Percentiles rank a stretch among this genome's conserved stretches.
phyloP scores from a whole-genome alignment of 2,329 filamentous ascomycete genomes.

The Canariomyces notabilis region DNA sequence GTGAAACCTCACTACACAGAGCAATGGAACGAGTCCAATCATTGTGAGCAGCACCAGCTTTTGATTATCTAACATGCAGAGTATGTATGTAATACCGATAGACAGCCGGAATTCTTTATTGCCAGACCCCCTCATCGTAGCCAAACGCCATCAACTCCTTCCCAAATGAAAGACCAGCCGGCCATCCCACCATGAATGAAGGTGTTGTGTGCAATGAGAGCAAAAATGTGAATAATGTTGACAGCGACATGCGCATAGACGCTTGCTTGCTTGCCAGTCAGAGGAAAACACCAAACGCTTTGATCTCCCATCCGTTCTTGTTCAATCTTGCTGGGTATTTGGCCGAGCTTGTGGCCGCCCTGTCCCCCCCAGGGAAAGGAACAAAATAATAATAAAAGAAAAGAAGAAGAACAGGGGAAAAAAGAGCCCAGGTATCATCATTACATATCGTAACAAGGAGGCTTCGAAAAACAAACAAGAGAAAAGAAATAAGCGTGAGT shows the following conservation, averaged over 20 bases:
- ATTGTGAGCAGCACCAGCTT: too few species aligned
- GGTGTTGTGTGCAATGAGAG: background rate
- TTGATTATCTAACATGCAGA: too few species aligned
- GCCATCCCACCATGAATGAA: background rate
- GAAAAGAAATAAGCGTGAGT: background rate
- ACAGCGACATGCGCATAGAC: background rate
- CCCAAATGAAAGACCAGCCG: background rate
- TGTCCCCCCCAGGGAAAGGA: too few species aligned
- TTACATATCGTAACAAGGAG: conserved; percentile 10
- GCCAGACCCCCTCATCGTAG: background rate
- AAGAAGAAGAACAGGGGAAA: background rate
- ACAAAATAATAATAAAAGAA: too few species aligned
- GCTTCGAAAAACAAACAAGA: background rate
- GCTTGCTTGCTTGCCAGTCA: background rate
- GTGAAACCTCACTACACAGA: too few species aligned
- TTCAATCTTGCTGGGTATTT: background rate
- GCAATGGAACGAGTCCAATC: too few species aligned
- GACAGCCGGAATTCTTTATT: too few species aligned
- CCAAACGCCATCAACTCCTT: background rate
- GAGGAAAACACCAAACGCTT: background rate
- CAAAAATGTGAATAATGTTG: too few species aligned
- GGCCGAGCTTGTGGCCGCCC: background rate
- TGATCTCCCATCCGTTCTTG: background rate
- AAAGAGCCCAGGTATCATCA: conserved; percentile 12
- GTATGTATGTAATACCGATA: too few species aligned